Conservation (phyloP, 78 protist species). For the Monosiga brevicollis region DNA sequence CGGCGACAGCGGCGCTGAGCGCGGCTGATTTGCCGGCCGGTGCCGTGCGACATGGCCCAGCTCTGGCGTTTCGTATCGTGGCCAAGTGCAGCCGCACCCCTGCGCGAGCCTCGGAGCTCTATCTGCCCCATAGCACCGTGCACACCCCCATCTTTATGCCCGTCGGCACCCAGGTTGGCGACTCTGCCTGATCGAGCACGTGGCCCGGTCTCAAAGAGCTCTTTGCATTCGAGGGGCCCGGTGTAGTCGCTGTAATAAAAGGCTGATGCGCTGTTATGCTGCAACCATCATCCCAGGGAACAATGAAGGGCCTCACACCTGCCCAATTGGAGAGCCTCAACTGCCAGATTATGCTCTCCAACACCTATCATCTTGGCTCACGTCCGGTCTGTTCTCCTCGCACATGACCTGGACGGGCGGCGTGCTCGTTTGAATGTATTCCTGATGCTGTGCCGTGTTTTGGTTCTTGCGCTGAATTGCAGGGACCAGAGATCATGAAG, state of each 20-base stretch:
- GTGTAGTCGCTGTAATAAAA: background rate
- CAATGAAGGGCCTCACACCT: constrained; percentile 5
- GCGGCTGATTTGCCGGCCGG: too few species aligned
- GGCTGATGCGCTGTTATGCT: background rate
- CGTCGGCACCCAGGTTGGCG: constrained; percentile 78
- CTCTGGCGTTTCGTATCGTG: constrained; percentile 1
- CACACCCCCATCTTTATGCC: constrained; percentile 87
- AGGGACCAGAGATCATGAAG: constrained; percentile 75
- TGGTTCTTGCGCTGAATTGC: background rate
- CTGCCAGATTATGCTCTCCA: constrained; percentile 68
- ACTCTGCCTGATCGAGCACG: background rate
- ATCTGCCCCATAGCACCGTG: constrained; percentile 27
- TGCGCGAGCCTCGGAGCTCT: constrained; percentile 31
- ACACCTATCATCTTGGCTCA: constrained; percentile 87
- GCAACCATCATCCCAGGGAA: background rate
- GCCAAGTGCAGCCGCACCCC: constrained; percentile 6
- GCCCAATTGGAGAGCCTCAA: constrained; percentile 26
- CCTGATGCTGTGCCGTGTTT: background rate
- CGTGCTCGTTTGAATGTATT: too few species aligned
- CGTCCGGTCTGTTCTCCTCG: constrained; percentile 47
- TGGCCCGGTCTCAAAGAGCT: background rate
- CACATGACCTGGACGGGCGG: background rate
- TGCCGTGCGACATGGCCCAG: too few species aligned
- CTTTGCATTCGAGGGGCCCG: background rate
- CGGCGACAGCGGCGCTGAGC: too few species aligned